Evolutionary conservation across 192 early-diverging fungal genomes (phyloP).

Genomic region (Mortierella alpina): DNA sequence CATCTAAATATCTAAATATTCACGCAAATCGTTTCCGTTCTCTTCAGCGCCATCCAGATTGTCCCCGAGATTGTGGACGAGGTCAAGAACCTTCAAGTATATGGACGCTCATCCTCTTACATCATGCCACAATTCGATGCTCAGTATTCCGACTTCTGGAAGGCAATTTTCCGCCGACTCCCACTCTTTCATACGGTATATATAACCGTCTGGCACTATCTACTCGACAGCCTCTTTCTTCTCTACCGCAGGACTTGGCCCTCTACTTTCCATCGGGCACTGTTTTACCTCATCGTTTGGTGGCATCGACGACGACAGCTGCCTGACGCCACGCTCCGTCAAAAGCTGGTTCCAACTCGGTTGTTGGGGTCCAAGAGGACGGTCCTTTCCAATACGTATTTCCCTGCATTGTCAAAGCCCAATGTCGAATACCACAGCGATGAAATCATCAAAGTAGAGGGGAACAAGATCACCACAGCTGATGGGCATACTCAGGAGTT

Average conservation of each 20-base stretch:
- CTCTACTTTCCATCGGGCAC: not conserved
- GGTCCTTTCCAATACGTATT: slow-evolving; percentile 4
- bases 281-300: not conserved
- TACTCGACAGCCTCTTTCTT: not conserved
- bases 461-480: slow-evolving; percentile 1
- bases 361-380: slow-evolving; percentile 1
- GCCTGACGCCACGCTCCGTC: not conserved
- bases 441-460: not conserved
- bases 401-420: not conserved
- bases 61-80: not conserved
- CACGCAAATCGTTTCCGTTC: too few species aligned
- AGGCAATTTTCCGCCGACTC: not conserved
- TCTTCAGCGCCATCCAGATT: slow-evolving; percentile 14
- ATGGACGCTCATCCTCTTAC: slow-evolving; percentile 4
- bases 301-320: slow-evolving; percentile 5
- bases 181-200: not conserved
- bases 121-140: not conserved
- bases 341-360: slow-evolving; percentile 1
- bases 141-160: slow-evolving; percentile 2
- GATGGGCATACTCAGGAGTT: slow-evolving; percentile 2
- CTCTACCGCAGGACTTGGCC: slow-evolving; percentile 4
- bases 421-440: slow-evolving; percentile 12
- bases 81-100: slow-evolving; percentile 1
- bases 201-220: not conserved
- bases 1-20: not conserved